Conservation (phyloP, 768 basidiomycete genomes). For the Coprinopsis cinerea region DNA sequence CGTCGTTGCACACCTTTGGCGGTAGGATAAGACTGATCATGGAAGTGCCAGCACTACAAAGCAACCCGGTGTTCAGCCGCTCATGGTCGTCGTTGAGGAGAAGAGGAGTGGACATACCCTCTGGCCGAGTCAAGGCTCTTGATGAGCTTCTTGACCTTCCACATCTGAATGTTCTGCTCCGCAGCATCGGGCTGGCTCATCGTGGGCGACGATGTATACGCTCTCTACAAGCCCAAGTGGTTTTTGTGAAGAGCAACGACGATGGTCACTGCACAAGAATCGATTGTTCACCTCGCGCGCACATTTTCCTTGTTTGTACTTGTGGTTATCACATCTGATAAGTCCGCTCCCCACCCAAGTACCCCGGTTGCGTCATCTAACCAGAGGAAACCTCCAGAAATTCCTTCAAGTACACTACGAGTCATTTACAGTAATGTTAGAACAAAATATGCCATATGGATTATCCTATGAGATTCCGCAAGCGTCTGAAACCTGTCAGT, state of each 20-base stretch:
- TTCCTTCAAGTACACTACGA: too few species aligned
- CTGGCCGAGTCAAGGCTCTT: slow-evolving; percentile 93
- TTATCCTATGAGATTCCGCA: too few species aligned
- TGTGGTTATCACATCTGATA: slow-evolving; percentile 16
- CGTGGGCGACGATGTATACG: slow-evolving; percentile 35
- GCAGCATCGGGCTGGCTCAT: slow-evolving; percentile 76
- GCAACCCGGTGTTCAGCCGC: not conserved
- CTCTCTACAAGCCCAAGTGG: slow-evolving; percentile 26
- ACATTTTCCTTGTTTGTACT: slow-evolving; percentile 29
- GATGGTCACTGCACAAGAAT: slow-evolving; percentile 18
- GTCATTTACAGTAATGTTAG: too few species aligned
- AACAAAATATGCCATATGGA: too few species aligned
- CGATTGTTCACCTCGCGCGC: slow-evolving; percentile 10
- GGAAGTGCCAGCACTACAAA: slow-evolving; percentile 81
- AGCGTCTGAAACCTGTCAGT: too few species aligned
- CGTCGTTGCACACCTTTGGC: slow-evolving; percentile 57
- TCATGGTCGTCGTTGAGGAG: slow-evolving; percentile 12
- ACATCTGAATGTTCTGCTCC: slow-evolving; percentile 96
- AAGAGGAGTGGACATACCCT: slow-evolving; percentile 47
- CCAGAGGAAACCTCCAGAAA: too few species aligned
- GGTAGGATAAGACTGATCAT: slow-evolving; percentile 99
- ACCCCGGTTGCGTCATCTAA: too few species aligned
- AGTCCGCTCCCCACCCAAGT: not conserved
- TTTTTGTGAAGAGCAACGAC: slow-evolving; percentile 16
- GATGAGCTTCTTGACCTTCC: slow-evolving; percentile 99